Conservation (phyloP, 345 rosid species). For the Hibiscus tridactylites region DNA sequence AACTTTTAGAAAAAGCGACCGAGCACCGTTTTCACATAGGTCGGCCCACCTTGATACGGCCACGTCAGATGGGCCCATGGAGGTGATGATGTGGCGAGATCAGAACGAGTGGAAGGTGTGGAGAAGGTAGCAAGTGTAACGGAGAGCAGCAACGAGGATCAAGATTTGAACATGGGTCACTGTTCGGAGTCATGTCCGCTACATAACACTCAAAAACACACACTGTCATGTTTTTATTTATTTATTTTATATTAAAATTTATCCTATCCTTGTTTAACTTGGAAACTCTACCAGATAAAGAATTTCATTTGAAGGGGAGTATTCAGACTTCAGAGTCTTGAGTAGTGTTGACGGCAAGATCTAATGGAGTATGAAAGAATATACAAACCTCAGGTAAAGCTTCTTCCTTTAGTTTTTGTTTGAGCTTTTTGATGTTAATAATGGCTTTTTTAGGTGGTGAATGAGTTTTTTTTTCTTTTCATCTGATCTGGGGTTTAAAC, state of each 20-base stretch:
- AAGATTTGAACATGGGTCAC: too few relatives aligned
- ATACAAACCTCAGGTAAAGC: constrained; percentile 71
- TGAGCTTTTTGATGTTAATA: background rate
- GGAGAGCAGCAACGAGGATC: too few relatives aligned
- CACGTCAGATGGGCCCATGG: background rate
- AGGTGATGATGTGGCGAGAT: background rate
- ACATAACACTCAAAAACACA: constrained; percentile 5
- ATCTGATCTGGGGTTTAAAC: constrained; percentile 10
- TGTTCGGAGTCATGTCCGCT: constrained; percentile 4
- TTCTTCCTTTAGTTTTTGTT: background rate
- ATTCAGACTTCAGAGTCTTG: background rate
- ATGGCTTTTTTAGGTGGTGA: background rate
- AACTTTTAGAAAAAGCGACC: background rate
- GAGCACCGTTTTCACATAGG: background rate
- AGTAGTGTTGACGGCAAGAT: background rate
- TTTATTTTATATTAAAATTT: background rate
- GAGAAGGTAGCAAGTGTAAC: too few relatives aligned
- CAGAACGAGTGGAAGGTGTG: too few relatives aligned
- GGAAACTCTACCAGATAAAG: background rate
- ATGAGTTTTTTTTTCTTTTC: background rate
- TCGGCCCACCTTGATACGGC: constrained; percentile 8
- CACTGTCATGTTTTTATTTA: background rate
- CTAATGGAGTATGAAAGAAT: constrained; percentile 97
- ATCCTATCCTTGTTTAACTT: background rate
- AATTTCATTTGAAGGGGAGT: background rate